phyloP scores from a whole-genome alignment of 257 asterid species.

The Primulina tabacum region DNA sequence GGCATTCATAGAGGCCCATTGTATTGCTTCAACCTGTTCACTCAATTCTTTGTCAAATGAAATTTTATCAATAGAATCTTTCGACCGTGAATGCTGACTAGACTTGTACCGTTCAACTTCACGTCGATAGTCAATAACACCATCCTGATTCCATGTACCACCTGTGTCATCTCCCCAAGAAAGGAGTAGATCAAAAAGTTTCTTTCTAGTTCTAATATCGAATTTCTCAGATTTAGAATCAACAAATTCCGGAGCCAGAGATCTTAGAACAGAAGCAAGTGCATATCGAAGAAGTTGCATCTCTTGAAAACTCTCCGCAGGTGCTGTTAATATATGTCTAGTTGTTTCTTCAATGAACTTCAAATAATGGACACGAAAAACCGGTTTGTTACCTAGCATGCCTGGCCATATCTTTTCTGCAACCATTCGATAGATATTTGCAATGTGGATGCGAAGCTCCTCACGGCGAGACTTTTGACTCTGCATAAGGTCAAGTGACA shows the following conservation, averaged over 20 bases:
- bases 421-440: slow-evolving; percentile 85
- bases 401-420: slow-evolving; percentile 99
- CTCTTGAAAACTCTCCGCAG: slow-evolving; percentile 84
- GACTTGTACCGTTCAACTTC: slow-evolving; percentile 99
- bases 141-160: slow-evolving; percentile 89
- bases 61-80: slow-evolving; percentile 89
- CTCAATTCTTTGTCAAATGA: slow-evolving; percentile 90
- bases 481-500: slow-evolving; percentile 40
- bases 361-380: slow-evolving; percentile 93
- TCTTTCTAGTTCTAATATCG: slow-evolving; percentile 86
- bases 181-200: slow-evolving; percentile 89
- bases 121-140: slow-evolving; percentile 89
- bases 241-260: slow-evolving; percentile 96
- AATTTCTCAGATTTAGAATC: slow-evolving; percentile 95
- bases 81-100: slow-evolving; percentile 89
- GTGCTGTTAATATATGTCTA: slow-evolving; percentile 62
- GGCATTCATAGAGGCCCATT: slow-evolving; percentile 99
- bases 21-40: slow-evolving; percentile 98
- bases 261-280: slow-evolving; percentile 91
- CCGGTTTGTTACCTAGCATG: slow-evolving; percentile 87
- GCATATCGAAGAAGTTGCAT: slow-evolving; percentile 92
- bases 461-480: slow-evolving; percentile 96
- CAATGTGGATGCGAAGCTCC: slow-evolving; percentile 83
- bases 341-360: slow-evolving; percentile 95
- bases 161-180: slow-evolving; percentile 96